phyloP scores from a whole-genome alignment of 441 rosid species.

The Codiaeum variegatum region DNA sequence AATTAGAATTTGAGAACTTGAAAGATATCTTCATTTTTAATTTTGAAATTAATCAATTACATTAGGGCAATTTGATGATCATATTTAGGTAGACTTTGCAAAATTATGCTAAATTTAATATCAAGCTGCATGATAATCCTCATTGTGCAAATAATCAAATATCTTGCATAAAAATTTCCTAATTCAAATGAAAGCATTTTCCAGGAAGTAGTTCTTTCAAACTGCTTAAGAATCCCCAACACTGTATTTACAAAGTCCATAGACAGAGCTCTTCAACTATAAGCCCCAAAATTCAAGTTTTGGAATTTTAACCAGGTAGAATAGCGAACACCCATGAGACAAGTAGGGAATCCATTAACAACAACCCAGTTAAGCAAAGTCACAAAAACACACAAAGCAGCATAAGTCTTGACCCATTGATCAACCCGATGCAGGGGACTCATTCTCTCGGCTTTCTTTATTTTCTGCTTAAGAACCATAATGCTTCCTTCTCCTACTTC shows the following conservation, averaged over 20 bases:
- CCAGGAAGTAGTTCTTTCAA: neutral
- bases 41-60: neutral
- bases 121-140: neutral
- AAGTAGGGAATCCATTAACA: neutral
- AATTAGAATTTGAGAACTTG: no score
- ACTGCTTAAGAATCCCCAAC: neutral
- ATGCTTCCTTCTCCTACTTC: neutral
- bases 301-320: neutral
- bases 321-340: neutral
- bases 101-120: neutral
- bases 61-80: neutral
- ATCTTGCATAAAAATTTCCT: neutral
- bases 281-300: neutral
- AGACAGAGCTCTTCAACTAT: neutral
- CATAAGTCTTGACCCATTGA: neutral
- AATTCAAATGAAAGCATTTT: constrained; percentile 3
- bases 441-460: neutral
- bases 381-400: neutral
- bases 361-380: neutral
- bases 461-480: neutral
- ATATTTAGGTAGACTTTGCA: constrained; percentile 3
- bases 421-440: neutral
- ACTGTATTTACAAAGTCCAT: neutral
- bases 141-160: neutral
- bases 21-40: no score